Percentiles rank a stretch among this genome's conserved stretches.
Evolutionary conservation across 768 basidiomycete genomes (phyloP).

Genomic region (Suillus weaverae): DNA sequence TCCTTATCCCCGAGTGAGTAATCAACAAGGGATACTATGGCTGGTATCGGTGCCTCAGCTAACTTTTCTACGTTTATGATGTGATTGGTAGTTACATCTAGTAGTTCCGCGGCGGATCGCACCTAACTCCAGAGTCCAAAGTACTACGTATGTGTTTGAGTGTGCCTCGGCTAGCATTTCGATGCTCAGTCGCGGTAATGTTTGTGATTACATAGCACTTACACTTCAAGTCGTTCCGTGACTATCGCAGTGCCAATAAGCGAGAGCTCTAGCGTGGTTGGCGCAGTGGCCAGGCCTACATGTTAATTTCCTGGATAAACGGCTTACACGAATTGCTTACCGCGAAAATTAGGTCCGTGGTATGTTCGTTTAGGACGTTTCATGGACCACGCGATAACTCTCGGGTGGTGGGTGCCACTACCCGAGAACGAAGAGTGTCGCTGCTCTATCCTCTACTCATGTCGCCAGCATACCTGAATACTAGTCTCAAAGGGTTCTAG

Average conservation of each 20-base stretch:
- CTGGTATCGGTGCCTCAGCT: background rate
- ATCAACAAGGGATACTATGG: background rate
- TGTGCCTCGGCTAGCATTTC: background rate
- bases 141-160: background rate
- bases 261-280: background rate
- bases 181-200: background rate
- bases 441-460: background rate
- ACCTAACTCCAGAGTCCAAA: background rate
- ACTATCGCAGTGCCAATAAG: background rate
- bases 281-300: background rate
- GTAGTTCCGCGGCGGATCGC: background rate
- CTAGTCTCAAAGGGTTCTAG: background rate
- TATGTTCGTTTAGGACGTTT: background rate
- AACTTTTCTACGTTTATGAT: background rate
- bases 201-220: background rate
- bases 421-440: background rate
- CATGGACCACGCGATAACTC: background rate
- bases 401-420: background rate
- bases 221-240: background rate
- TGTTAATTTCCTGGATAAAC: slow-evolving; percentile 2
- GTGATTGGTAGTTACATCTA: background rate
- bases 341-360: background rate
- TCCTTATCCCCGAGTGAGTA: background rate
- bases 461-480: background rate
- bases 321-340: background rate